phyloP scores from a whole-genome alignment of 2,329 filamentous ascomycete species.

The Paraphaeosphaeria minitans region DNA sequence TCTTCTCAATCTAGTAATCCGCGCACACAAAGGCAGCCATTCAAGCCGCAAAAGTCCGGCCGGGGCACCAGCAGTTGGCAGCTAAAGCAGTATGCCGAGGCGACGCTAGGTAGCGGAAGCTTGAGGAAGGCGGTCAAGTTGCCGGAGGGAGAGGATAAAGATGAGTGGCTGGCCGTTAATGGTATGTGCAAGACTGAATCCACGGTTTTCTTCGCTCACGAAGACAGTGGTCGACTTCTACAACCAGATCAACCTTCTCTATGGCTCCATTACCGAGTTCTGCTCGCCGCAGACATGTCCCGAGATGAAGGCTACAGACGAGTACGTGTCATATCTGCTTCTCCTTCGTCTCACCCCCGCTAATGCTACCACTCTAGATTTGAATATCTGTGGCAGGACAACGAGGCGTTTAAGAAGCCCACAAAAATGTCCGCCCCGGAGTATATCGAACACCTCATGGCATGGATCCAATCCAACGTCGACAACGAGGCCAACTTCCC shows the following conservation, averaged over 20 bases:
- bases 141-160: constrained; percentile 95
- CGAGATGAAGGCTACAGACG: constrained; percentile 99
- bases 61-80: constrained; percentile 93
- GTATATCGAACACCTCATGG: constrained; percentile 98
- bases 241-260: constrained; percentile 99
- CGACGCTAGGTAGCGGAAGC: constrained; percentile 92
- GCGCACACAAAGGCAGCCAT: constrained; percentile 79
- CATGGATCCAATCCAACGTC: constrained; percentile 93
- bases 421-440: constrained; percentile 98
- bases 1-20: constrained; percentile 69
- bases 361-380: constrained; percentile 63
- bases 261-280: constrained; percentile 98
- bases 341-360: neutral
- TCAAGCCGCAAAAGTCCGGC: constrained; percentile 82
- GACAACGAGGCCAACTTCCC: constrained; percentile 93
- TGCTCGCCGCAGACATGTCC: constrained; percentile 96
- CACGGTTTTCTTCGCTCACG: constrained; percentile 17
- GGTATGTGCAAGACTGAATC: constrained; percentile 59
- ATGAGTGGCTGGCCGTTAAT: constrained; percentile 98
- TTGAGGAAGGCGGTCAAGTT: constrained; percentile 95
- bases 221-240: constrained; percentile 98
- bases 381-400: constrained; percentile 99
- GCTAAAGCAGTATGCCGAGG: constrained; percentile 96
- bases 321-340: constrained; percentile 62
- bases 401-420: constrained; percentile 88